Base-by-base conservation (phyloP, 306 rosid genomes). In the Cucurbita ficifolia region DNA sequence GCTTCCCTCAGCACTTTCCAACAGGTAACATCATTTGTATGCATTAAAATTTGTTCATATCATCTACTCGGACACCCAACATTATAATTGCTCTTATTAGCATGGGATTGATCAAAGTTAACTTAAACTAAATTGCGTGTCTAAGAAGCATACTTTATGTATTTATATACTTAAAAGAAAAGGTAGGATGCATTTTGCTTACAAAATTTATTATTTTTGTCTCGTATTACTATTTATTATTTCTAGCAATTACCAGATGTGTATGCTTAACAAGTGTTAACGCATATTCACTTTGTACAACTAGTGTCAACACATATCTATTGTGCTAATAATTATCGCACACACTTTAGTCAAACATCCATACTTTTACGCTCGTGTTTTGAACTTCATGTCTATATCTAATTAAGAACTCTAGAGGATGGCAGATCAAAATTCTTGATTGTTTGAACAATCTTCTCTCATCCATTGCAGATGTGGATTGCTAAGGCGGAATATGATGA, bases 1-100 rank as follows among this genome's bases (percentile, higher is more conserved):
- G 98, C 98, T 36, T 92, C 98, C 68, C 98, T 92, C 86, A 92
- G 96, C 88, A 92, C 98, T 84, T 92, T 92, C 96, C 98, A 93
- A 84, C 98, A 93, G 98, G 98, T 92, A 88, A 7, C 35, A 59
- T 7, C 1, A 43, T 18, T 13, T 73, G 19, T 48, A 10, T 54
- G 13, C 5, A 22, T 13, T 16, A 12, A 59, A 33, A 12, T 59
- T 4, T 60, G 10, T 18, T 38, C 72, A 56, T 69, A 49, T 14
- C 53, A 55, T 43, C 48, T 45, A 67, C 65, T 16, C 38, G 2
- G 43, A 72, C 16, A 49, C 33, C 22, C 17, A 17, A 40, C 18
- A 18, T 62, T 40, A 35, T 33, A 7, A 13, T 40, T 19, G 2
- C 45, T 49, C 52, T 16, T 8, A 71, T 13, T 58, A 43, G 52